phyloP scores from a whole-genome alignment of 257 asterid genomes.

The Oldenlandia corymbosa region DNA sequence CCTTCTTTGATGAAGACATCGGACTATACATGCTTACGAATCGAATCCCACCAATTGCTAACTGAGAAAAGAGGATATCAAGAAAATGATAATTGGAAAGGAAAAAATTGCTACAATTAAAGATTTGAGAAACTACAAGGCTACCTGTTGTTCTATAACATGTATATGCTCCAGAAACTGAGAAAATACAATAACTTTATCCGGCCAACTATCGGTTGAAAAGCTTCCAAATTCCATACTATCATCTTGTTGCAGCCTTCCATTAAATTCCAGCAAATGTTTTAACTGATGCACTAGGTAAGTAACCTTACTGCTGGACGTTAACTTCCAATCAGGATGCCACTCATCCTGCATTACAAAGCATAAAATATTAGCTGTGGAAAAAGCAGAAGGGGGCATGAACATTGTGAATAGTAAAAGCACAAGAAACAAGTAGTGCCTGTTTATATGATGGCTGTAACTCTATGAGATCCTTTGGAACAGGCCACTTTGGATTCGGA shows the following conservation, averaged over 20 bases:
- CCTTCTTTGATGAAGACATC: slow-evolving; percentile 78
- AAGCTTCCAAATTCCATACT: slow-evolving; percentile 26
- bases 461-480: slow-evolving; percentile 98
- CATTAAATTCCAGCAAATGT: slow-evolving; percentile 56
- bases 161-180: slow-evolving; percentile 98
- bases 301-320: slow-evolving; percentile 92
- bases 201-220: slow-evolving; percentile 29
- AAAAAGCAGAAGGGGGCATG: neutral
- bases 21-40: slow-evolving; percentile 93
- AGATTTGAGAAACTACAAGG: slow-evolving; percentile 15
- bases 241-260: slow-evolving; percentile 27
- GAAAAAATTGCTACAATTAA: slow-evolving; percentile 13
- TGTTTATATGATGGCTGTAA: slow-evolving; percentile 95
- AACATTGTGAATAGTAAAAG: neutral
- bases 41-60: slow-evolving; percentile 61
- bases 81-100: slow-evolving; percentile 19
- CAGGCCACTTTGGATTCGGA: slow-evolving; percentile 99
- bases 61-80: slow-evolving; percentile 37
- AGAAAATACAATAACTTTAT: slow-evolving; percentile 88
- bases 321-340: slow-evolving; percentile 99
- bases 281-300: slow-evolving; percentile 61
- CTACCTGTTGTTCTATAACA: slow-evolving; percentile 91
- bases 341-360: slow-evolving; percentile 68
- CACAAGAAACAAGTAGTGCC: slow-evolving; percentile 31
- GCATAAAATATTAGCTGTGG: neutral